Evolutionary conservation across 805 yeast species (phyloP).

Genomic region (Cyberlindnera euphorbiae): DNA sequence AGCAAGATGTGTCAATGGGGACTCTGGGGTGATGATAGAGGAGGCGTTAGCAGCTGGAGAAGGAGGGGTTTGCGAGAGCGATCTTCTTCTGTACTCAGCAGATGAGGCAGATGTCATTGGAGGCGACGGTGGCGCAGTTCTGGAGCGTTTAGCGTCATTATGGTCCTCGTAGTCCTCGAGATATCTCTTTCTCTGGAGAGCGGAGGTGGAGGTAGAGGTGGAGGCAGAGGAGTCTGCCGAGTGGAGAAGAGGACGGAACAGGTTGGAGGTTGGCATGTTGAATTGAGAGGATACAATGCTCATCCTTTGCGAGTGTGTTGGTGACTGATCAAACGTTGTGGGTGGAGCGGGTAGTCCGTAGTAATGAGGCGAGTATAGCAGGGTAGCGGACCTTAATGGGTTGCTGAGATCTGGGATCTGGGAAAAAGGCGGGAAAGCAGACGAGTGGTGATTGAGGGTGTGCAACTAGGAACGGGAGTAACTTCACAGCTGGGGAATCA

Average conservation of each 20-base stretch:
- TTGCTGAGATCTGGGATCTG: background rate
- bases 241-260: too few species aligned
- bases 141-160: constrained; percentile 31
- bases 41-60: constrained; percentile 1
- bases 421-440: background rate
- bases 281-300: constrained; percentile 12
- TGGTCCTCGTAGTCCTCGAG: constrained; percentile 19
- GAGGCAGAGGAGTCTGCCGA: too few species aligned
- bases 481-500: too few species aligned
- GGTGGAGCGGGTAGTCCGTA: background rate
- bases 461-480: too few species aligned
- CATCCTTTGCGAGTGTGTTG: constrained; percentile 5
- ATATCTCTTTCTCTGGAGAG: constrained; percentile 23
- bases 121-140: constrained; percentile 44
- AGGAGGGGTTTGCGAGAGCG: constrained; percentile 22
- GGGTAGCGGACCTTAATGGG: background rate
- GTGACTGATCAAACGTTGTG: background rate
- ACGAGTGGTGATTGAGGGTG: background rate
- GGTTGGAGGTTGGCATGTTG: constrained; percentile 10
- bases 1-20: constrained; percentile 14
- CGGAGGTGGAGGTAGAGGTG: constrained; percentile 6
- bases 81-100: constrained; percentile 20
- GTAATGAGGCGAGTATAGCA: too few species aligned
- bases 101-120: constrained; percentile 20
- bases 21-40: constrained; percentile 7